Evolutionary conservation across 2,329 filamentous ascomycete species (phyloP).

Genomic region (Penicillium frequentans): DNA sequence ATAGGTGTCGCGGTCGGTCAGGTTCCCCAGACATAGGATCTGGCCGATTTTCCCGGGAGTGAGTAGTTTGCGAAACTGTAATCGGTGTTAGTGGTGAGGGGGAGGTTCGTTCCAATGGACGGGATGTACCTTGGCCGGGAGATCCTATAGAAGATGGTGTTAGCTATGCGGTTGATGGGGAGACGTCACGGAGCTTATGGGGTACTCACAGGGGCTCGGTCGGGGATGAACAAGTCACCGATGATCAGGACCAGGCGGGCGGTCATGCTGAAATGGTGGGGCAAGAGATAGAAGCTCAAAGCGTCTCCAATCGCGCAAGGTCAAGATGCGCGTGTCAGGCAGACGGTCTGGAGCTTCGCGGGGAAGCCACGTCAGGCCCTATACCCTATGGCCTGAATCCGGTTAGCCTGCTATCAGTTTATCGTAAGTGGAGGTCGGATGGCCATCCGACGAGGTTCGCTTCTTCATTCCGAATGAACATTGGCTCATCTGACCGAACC

Average conservation of each 20-base stretch:
- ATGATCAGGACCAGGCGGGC: slow-evolving; percentile 89
- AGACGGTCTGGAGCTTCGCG: slow-evolving; percentile 15
- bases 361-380: slow-evolving; percentile 21
- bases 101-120: not conserved
- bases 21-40: slow-evolving; percentile 76
- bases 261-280: slow-evolving; percentile 56
- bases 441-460: not conserved
- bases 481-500: slow-evolving; percentile 18
- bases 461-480: not conserved
- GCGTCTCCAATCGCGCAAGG: slow-evolving; percentile 18
- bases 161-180: slow-evolving; percentile 14
- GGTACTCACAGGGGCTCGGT: slow-evolving; percentile 70
- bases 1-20: slow-evolving; percentile 77
- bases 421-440: not conserved
- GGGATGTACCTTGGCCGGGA: slow-evolving; percentile 74
- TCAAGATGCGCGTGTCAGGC: not conserved
- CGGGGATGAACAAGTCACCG: slow-evolving; percentile 90
- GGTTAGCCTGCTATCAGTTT: not conserved
- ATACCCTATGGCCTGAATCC: slow-evolving; percentile 12
- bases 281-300: slow-evolving; percentile 21
- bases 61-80: slow-evolving; percentile 80
- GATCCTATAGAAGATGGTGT: slow-evolving; percentile 55
- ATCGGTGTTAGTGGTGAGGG: not conserved
- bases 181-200: slow-evolving; percentile 13
- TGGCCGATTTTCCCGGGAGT: slow-evolving; percentile 81